Evolutionary conservation across 768 basidiomycete genomes (phyloP).

Genomic region (Russula earlei): DNA sequence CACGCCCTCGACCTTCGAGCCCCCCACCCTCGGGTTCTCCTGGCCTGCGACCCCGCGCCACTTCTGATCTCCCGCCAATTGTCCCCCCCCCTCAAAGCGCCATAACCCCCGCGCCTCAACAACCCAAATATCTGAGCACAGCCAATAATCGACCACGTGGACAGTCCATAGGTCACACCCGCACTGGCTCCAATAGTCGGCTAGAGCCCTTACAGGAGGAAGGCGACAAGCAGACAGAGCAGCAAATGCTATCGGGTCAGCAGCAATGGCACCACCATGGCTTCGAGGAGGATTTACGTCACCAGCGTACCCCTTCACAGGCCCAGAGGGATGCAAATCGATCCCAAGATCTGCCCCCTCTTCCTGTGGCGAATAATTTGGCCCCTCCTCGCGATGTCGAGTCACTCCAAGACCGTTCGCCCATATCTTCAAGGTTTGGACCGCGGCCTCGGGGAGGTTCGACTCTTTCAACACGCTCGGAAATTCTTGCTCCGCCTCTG

Average conservation of each 20-base stretch:
- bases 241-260: conserved; percentile 21
- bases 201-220: conserved; percentile 61
- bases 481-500: conserved; percentile 27
- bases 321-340: conserved; percentile 12
- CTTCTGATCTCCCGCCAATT: conserved; percentile 54
- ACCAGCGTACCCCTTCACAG: conserved; percentile 14
- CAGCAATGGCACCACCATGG: conserved; percentile 25
- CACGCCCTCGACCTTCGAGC: conserved; percentile 21
- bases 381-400: conserved; percentile 23
- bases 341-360: conserved; percentile 36
- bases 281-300: conserved; percentile 25
- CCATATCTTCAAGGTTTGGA: conserved; percentile 30
- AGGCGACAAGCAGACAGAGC: conserved; percentile 30
- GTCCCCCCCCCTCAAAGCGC: conserved; percentile 55
- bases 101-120: conserved; percentile 48
- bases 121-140: conserved; percentile 29
- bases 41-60: conserved; percentile 38
- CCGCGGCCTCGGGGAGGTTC: conserved; percentile 54
- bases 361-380: conserved; percentile 62
- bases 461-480: conserved; percentile 28
- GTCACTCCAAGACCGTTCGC: conserved; percentile 17
- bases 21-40: conserved; percentile 13
- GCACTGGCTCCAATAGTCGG: conserved; percentile 47
- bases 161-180: conserved; percentile 42
- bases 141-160: conserved; percentile 34